Evolutionary conservation across 192 early-diverging fungal genomes (phyloP).

Genomic region (Helicostylum pulchrum): DNA sequence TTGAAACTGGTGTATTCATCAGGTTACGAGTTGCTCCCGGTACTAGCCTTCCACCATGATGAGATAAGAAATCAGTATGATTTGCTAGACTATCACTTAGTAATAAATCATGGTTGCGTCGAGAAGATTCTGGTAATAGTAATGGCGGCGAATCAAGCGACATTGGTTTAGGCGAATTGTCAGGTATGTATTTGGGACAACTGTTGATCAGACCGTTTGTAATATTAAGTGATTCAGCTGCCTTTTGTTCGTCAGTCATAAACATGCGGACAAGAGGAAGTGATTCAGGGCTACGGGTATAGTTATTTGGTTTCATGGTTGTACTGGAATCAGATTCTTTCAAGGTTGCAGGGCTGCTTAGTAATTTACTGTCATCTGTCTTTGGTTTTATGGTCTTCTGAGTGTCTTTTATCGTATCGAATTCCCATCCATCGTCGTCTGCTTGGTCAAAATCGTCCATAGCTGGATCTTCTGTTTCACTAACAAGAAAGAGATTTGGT

Average conservation of each 20-base stretch:
- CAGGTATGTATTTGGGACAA: too few relatives aligned
- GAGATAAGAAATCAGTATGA: too few relatives aligned
- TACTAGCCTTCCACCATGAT: conserved; percentile 9
- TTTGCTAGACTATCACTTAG: too few relatives aligned
- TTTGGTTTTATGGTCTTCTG: neutral
- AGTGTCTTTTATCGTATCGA: conserved; percentile 43
- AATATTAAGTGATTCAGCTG: neutral
- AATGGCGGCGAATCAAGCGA: conserved; percentile 8
- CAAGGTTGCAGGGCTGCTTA: neutral
- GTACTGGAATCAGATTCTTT: neutral
- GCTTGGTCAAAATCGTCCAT: conserved; percentile 43
- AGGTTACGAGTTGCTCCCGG: conserved; percentile 14
- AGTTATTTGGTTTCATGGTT: conserved; percentile 9
- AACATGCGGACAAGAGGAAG: conserved; percentile 34
- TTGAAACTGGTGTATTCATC: conserved; percentile 4
- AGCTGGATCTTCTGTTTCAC: conserved; percentile 36
- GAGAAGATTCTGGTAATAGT: conserved; percentile 5
- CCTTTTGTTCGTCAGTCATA: conserved; percentile 10
- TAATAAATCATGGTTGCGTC: neutral
- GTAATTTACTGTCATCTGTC: neutral
- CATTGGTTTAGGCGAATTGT: too few relatives aligned
- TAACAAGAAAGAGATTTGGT: neutral
- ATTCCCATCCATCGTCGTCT: conserved; percentile 48
- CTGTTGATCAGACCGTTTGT: neutral
- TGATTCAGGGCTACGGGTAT: conserved; percentile 27